Percentiles rank a stretch among this genome's conserved stretches.
phyloP scores from a whole-genome alignment of 352 stramenopile species.

The Globisporangium nagaii region DNA sequence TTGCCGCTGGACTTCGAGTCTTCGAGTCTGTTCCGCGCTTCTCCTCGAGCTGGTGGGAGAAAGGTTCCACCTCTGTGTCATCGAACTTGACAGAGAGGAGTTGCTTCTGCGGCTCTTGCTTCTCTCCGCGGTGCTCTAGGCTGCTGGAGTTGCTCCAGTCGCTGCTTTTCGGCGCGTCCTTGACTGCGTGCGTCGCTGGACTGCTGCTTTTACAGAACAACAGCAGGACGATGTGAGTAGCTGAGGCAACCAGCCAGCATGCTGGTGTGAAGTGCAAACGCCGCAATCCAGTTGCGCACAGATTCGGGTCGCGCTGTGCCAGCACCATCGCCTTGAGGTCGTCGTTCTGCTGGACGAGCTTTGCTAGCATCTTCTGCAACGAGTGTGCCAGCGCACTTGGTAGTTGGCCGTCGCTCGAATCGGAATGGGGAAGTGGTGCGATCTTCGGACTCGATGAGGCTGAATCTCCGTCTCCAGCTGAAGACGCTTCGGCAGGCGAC shows the following conservation, averaged over 20 bases:
- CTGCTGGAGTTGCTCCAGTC: not conserved
- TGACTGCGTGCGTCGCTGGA: not conserved
- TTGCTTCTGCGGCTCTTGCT: too few species aligned
- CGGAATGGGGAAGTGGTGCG: not conserved
- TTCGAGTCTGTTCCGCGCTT: not conserved
- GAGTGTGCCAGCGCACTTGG: not conserved
- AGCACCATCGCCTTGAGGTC: slow-evolving; percentile 16
- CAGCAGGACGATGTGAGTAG: not conserved
- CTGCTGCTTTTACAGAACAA: not conserved
- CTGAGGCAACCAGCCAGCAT: too few species aligned
- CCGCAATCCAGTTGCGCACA: too few species aligned
- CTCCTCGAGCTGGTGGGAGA: not conserved
- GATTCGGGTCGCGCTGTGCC: not conserved
- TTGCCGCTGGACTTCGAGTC: not conserved
- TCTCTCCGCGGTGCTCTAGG: not conserved
- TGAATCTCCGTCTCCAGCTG: not conserved
- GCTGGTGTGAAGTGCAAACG: too few species aligned
- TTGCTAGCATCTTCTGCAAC: slow-evolving; percentile 10
- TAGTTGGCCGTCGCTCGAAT: not conserved
- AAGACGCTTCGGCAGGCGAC: not conserved
- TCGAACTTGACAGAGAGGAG: not conserved
- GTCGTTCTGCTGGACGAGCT: slow-evolving; percentile 23
- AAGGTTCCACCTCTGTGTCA: not conserved
- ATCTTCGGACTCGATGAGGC: not conserved
- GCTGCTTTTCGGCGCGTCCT: slow-evolving; percentile 2